Base-by-base conservation (phyloP, 2,329 filamentous ascomycete genomes). In the Xylariaceae sp. region DNA sequence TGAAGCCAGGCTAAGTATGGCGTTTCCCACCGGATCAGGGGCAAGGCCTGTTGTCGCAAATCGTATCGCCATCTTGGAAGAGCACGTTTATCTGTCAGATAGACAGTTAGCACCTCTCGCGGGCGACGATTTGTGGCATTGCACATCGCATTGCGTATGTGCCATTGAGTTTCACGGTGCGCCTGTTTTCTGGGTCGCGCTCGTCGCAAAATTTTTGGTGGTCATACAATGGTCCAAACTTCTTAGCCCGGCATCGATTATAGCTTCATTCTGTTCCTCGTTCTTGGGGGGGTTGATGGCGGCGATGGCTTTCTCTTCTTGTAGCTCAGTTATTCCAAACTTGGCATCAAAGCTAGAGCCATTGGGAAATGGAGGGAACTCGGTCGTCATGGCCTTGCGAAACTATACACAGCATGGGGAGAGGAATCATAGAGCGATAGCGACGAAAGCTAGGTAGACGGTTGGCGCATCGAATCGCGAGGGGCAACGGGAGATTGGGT, bases 21-120 rank as follows among this genome's bases (percentile, higher is more conserved):
- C 29, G 94, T 99, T 76, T 99, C 94, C 86, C 87, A 92, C 69
- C 94, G 86, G 52, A 97, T 85, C 54, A 97, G 79, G 58, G 92
- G 92, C 55, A 99, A 85, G 54, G 92, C 78, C 63, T 76, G 77
- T 70, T 95, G 87, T 69, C 94, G 89, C 63, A 96, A 74, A 58
- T 77, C 76, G 75, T 96, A 96, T 65, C 94, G 86, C 94, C 94
- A 97, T 80, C 72, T 72, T 51, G 94, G 92, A 54, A 99, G 83
- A 62, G 85, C 85, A 69, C 84, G 83, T 67, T 87, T 90, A 73
- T 96, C 91, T 96, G 61, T 53, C 45, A 34, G 36, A 45, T 42
- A 46, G 39, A 46, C 41, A 13, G 49, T 60, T 47, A 60, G 57
- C 53, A 52, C 46, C 47, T 47, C 32, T 42, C 18, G 21, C 41